Percentiles rank a stretch among this genome's conserved stretches.
phyloP scores from a whole-genome alignment of 2,329 filamentous ascomycete species.

The Neodidymelliopsis sp. region DNA sequence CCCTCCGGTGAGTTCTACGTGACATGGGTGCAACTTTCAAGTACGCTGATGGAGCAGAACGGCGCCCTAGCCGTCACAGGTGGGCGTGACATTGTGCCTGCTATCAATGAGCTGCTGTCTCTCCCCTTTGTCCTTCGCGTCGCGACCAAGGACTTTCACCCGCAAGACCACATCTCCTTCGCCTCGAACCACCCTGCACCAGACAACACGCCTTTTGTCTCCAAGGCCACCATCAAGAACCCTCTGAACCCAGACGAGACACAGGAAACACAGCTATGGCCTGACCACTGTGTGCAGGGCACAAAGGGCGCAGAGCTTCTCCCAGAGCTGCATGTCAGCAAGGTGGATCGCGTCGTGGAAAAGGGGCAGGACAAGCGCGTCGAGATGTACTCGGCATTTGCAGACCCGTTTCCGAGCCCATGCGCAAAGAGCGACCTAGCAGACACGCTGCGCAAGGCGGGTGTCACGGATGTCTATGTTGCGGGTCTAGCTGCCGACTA shows the following conservation, averaged over 20 bases:
- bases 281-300: slow-evolving; percentile 82
- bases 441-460: slow-evolving; percentile 61
- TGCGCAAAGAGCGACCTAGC: slow-evolving; percentile 70
- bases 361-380: slow-evolving; percentile 79
- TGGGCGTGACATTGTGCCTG: slow-evolving; percentile 72
- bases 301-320: slow-evolving; percentile 77
- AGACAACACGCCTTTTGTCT: slow-evolving; percentile 72
- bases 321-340: slow-evolving; percentile 68
- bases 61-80: slow-evolving; percentile 83
- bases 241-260: slow-evolving; percentile 68
- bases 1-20: slow-evolving; percentile 76
- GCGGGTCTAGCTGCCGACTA: slow-evolving; percentile 89
- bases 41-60: slow-evolving; percentile 60
- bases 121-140: slow-evolving; percentile 77
- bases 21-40: too few relatives aligned
- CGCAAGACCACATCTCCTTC: slow-evolving; percentile 84
- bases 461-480: slow-evolving; percentile 80
- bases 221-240: slow-evolving; percentile 70
- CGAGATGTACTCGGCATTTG: slow-evolving; percentile 95
- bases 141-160: slow-evolving; percentile 94
- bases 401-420: slow-evolving; percentile 75
- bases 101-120: slow-evolving; percentile 77
- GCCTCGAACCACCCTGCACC: slow-evolving; percentile 74
- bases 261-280: slow-evolving; percentile 81
- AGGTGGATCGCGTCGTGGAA: slow-evolving; percentile 71